Base-by-base conservation (phyloP, 164 flowering plant genomes). In the Vitis rupestris region DNA sequence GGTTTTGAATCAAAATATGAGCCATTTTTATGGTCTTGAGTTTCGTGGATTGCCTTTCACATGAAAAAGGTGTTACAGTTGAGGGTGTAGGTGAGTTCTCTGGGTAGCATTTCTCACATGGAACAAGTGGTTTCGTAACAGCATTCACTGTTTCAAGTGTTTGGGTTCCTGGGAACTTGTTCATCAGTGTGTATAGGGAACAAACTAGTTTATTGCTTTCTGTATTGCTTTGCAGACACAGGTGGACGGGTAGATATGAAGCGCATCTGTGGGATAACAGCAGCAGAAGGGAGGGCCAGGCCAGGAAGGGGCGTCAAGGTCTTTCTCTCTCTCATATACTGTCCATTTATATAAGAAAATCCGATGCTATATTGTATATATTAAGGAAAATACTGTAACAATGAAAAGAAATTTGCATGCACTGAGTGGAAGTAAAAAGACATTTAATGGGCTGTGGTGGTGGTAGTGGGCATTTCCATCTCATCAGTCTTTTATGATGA, bases 221-320 rank as follows among this genome's bases (percentile, higher is more conserved):
- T 61, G 67, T 5, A 60, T 15, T 10, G 17, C 16, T 59, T 23
- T 74, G 74, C 87, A 89, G 95, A 19, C 95, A 91, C 70, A 75
- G 97, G 65, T 89, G 94, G 97, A 93, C 97, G 23, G 97, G 97
- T 37, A 91, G 98, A 84, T 93, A 91, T 66, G 97, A 93, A 84
- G 98, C 98, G 64, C 98, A 93, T 86, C 92, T 93, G 1, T 93
- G 98, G 97, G 98, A 93, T 69, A 93, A 93, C 82, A 93, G 96
- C 91, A 89, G 93, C 78, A 87, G 93, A 71, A 90, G 94, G 50
- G 97, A 93, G 80, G 98, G 98, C 50, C 98, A 93, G 65, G 90
- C 91, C 58, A 84, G 98, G 69, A 93, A 93, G 82, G 98, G 98
- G 65, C 90, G 97, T 77, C 98, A 93, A 91, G 98, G 98, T 93